Evolutionary conservation across 495 filamentous ascomycete genomes (phyloP), one percentile per base, ranked within the genome.

Genomic region (Extremus antarcticus): DNA sequence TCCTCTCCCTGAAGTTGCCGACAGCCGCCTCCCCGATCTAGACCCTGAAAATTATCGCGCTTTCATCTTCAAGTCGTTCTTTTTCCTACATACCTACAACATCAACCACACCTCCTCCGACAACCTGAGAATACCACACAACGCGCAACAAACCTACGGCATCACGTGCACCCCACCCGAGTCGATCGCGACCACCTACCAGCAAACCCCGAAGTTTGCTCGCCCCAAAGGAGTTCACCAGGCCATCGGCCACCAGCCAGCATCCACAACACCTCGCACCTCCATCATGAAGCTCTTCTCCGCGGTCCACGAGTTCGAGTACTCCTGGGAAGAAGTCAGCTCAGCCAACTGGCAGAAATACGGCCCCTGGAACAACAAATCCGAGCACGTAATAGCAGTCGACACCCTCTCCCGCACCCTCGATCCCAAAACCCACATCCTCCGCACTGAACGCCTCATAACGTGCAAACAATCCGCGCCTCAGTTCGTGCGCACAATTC

Each of bases 291-390:
- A 91, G 77, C 86, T 98, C 66, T 98, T 96, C 67, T 85, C 88
- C 32, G 88, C 86, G 56, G 73, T 73, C 25, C 88, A 85, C 70
- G 88, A 86, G 20, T 97, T 96, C 73, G 78, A 95, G 70, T 98
- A 98, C 76, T 90, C 89, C 23, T 98, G 92, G 91, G 85, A 90
- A 61, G 94, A 96, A 70, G 94, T 97, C 32, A 94, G 90, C n/a
- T 88, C 88, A n/a, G 88, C 86, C 62, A 98, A 97, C 78, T 98
- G 92, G 92, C 83, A 83, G 48, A 98, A 98, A 71, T 98, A 98
- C 74, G 94, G 87, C 68, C 89, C 90, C 29, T 96, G 92, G 92
- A 98, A 98, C 73, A 81, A 95, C 60, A 90, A 94, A 70, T 87
- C 84, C 1, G 86, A 87, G 24, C 92, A 98, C 68, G 92, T 98